phyloP scores from a whole-genome alignment of 1,139 yeast genomes.

The Protomyces inundatus region DNA sequence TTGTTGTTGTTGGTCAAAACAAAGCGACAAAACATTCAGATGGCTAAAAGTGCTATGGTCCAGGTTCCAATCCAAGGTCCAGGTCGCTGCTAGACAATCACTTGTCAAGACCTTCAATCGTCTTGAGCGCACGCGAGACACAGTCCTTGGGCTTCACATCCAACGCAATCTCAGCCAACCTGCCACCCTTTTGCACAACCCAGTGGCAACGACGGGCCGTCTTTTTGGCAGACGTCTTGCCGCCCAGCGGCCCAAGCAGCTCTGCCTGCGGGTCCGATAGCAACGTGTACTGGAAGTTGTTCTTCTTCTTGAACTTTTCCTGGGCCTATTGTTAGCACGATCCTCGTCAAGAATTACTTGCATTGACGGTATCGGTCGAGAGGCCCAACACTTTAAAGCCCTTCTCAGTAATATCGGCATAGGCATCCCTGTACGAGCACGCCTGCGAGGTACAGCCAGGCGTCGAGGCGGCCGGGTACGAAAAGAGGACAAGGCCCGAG shows the following conservation, averaged over 20 bases:
- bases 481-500: slow-evolving; percentile 47
- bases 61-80: too few relatives aligned
- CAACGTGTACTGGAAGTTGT: slow-evolving; percentile 61
- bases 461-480: slow-evolving; percentile 89
- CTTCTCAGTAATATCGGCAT: slow-evolving; percentile 49
- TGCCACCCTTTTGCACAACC: slow-evolving; percentile 69
- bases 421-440: slow-evolving; percentile 73
- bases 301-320: slow-evolving; percentile 66
- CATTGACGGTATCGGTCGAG: slow-evolving; percentile 65
- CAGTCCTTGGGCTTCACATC: slow-evolving; percentile 77
- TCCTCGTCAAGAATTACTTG: slow-evolving; percentile 36
- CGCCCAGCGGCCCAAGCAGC: slow-evolving; percentile 71
- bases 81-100: not conserved
- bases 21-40: not conserved
- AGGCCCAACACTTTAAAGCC: slow-evolving; percentile 41
- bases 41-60: not conserved
- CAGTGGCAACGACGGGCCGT: slow-evolving; percentile 75
- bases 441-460: slow-evolving; percentile 71
- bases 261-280: slow-evolving; percentile 69
- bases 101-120: slow-evolving; percentile 1
- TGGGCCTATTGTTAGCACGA: slow-evolving; percentile 41
- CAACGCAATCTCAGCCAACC: slow-evolving; percentile 56
- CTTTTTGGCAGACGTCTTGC: slow-evolving; percentile 64
- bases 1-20: slow-evolving; percentile 2
- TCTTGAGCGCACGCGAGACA: slow-evolving; percentile 49